These are phyloP conservation scores for Symbiotaphrina buchneri DNA, from an alignment of 495 filamentous ascomycete species.

Conservation along the genomic window DNA sequence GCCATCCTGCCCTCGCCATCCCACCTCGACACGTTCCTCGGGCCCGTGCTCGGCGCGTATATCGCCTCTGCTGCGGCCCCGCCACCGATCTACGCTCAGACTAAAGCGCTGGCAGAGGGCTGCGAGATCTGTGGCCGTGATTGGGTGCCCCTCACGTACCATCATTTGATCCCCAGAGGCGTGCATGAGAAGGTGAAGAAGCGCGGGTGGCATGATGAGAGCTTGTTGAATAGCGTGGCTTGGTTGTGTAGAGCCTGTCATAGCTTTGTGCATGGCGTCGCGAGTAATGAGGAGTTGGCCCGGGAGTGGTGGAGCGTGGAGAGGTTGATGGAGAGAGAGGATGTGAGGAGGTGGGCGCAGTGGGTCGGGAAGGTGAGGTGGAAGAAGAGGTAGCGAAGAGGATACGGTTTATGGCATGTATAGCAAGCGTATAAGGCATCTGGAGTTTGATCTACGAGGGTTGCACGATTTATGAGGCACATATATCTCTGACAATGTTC, in stretches of 20 bases:
- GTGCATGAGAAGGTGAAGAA: conserved; percentile 63
- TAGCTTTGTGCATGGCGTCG: conserved; percentile 59
- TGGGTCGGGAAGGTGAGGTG: conserved; percentile 22
- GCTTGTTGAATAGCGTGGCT: conserved; percentile 57
- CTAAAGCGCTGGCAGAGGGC: conserved; percentile 19
- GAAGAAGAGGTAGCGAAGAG: conserved; percentile 15
- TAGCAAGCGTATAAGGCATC: too few species aligned
- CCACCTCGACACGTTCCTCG: conserved; percentile 30
- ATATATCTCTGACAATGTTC: too few species aligned
- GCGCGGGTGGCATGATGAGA: conserved; percentile 59
- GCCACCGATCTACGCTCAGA: conserved; percentile 34
- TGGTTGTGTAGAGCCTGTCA: conserved; percentile 84
- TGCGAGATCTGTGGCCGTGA: conserved; percentile 71
- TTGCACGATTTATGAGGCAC: too few species aligned
- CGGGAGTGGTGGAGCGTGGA: conserved; percentile 53
- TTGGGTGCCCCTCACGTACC: conserved; percentile 61
- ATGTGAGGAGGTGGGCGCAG: conserved; percentile 43
- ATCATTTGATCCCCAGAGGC: conserved; percentile 59
- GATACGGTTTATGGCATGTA: too few species aligned
- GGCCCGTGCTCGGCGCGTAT: conserved; percentile 35
- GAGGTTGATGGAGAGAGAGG: conserved; percentile 40
- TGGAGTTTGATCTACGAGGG: too few species aligned
- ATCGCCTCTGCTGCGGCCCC: conserved; percentile 25
- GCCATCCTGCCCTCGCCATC: conserved; percentile 23
- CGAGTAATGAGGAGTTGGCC: conserved; percentile 60